Percentiles rank a stretch among this genome's conserved stretches.
Conservation (phyloP, 1,284 basidiomycete species). For the Neonothopanus nambi region DNA sequence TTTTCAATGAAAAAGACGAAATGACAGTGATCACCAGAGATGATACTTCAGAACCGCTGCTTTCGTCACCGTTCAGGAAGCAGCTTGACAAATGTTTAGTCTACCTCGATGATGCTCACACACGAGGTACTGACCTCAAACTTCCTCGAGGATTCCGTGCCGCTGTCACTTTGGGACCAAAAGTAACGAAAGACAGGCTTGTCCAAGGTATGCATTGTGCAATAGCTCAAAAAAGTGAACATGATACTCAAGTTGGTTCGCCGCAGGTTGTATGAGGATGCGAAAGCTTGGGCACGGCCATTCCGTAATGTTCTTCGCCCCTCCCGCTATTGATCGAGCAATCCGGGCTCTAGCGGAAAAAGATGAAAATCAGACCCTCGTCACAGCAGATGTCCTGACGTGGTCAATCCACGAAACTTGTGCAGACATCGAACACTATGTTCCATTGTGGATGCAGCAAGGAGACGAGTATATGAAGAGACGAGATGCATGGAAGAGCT, state of each 20-base stretch:
- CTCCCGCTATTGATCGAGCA: conserved; percentile 41
- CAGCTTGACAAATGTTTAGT: conserved; percentile 46
- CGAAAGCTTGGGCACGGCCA: conserved; percentile 50
- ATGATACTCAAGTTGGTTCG: background rate
- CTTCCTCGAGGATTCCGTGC: conserved; percentile 45
- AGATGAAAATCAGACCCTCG: conserved; percentile 10
- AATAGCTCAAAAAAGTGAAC: background rate
- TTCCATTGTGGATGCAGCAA: conserved; percentile 49
- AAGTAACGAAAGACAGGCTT: conserved; percentile 54
- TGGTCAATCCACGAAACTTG: conserved; percentile 52
- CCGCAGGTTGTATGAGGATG: conserved; percentile 51
- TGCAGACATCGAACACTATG: conserved; percentile 37
- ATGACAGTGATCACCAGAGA: conserved; percentile 43
- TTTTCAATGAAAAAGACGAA: conserved; percentile 46
- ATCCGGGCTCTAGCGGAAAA: conserved; percentile 34
- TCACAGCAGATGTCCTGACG: conserved; percentile 37
- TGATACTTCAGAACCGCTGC: conserved; percentile 37
- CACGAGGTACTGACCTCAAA: conserved; percentile 56
- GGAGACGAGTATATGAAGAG: conserved; percentile 43
- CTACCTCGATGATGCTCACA: conserved; percentile 61
- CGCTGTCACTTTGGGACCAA: conserved; percentile 53
- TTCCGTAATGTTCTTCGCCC: conserved; percentile 50
- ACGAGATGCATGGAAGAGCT: conserved; percentile 30
- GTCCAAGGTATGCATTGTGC: conserved; percentile 43
- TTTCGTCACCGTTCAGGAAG: conserved; percentile 42